phyloP scores from a whole-genome alignment of 139 green algal species.

The Chlorella sp. region DNA sequence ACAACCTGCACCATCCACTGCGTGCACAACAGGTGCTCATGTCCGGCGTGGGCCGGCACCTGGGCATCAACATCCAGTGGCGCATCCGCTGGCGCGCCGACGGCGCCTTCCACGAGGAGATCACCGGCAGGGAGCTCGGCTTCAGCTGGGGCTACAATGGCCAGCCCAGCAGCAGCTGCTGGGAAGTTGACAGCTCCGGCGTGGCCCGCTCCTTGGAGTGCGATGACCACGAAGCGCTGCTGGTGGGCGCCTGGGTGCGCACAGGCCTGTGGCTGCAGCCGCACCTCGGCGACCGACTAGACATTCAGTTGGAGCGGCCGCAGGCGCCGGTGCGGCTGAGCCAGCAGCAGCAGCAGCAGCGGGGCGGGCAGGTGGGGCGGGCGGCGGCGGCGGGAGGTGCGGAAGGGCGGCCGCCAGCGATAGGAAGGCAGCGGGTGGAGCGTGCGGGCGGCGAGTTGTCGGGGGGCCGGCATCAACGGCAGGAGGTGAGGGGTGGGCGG shows the following conservation, averaged over 20 bases:
- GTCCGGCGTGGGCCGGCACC: slow-evolving; percentile 21
- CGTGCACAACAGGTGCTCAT: neutral
- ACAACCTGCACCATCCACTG: too few relatives aligned
- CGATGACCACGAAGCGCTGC: slow-evolving; percentile 41
- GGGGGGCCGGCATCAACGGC: too few relatives aligned
- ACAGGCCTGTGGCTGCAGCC: slow-evolving; percentile 38
- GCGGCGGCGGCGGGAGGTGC: neutral
- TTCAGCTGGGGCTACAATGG: slow-evolving; percentile 39
- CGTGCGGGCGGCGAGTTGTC: too few relatives aligned
- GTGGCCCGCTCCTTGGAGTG: slow-evolving; percentile 29
- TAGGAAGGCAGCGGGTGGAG: too few relatives aligned
- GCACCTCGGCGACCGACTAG: slow-evolving; percentile 14
- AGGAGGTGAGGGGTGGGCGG: too few relatives aligned
- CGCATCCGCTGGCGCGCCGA: slow-evolving; percentile 12
- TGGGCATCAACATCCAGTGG: slow-evolving; percentile 35
- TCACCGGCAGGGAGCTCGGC: slow-evolving; percentile 20
- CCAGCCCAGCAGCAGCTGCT: slow-evolving; percentile 20
- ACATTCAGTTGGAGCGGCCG: slow-evolving; percentile 17
- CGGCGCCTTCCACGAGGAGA: slow-evolving; percentile 35
- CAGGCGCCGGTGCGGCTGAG: neutral
- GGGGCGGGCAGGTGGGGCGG: too few relatives aligned
- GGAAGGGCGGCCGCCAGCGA: too few relatives aligned
- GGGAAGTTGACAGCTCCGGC: slow-evolving; percentile 41
- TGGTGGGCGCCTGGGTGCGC: slow-evolving; percentile 31
- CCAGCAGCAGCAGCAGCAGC: neutral